phyloP scores from a whole-genome alignment of 2,329 filamentous ascomycete species.

The Fusarium duplospermum region DNA sequence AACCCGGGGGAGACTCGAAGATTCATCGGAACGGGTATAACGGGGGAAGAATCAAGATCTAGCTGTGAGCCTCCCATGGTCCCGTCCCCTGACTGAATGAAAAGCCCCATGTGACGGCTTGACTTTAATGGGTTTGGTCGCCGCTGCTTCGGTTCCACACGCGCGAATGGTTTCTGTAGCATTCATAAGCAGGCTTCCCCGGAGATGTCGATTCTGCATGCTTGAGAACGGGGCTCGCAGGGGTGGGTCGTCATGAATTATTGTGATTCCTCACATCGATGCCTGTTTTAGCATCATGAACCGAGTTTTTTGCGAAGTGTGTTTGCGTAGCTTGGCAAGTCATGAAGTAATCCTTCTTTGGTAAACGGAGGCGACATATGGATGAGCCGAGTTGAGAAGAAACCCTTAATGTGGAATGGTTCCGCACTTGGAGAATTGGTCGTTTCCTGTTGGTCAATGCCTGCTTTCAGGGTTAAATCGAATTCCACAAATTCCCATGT shows the following conservation, averaged over 20 bases:
- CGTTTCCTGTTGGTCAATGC: not conserved
- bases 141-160: not conserved
- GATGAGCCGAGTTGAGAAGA: not conserved
- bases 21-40: constrained; percentile 37
- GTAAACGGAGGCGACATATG: not conserved
- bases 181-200: constrained; percentile 35
- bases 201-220: constrained; percentile 22
- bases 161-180: constrained; percentile 22
- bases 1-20: constrained; percentile 34
- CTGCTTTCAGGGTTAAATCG: not conserved
- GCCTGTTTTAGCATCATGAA: not conserved
- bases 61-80: not conserved
- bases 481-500: constrained; percentile 8
- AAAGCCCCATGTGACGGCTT: not conserved
- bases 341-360: not conserved
- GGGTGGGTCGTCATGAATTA: constrained; percentile 4
- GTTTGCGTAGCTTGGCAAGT: not conserved
- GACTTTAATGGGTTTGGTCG: not conserved
- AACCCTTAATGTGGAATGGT: constrained; percentile 8
- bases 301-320: not conserved
- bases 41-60: constrained; percentile 6
- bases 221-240: not conserved
- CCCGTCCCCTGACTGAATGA: not conserved
- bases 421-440: constrained; percentile 8
- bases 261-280: constrained; percentile 6